Conservation (phyloP, 2,329 filamentous ascomycete genomes). For the Clonostachys byssicola region DNA sequence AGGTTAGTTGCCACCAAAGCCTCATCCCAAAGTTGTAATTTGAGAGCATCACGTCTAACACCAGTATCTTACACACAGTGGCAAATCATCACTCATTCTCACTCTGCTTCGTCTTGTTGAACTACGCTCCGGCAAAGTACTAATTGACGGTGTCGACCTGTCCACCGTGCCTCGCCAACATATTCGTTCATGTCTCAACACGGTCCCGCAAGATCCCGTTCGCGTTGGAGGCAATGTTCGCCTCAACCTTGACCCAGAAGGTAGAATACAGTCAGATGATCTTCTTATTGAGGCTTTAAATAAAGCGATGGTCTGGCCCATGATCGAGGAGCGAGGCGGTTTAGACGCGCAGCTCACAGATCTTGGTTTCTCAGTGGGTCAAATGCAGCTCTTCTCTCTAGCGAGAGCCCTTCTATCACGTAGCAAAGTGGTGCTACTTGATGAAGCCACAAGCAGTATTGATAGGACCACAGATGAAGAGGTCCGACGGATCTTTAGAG, state of each 20-base stretch:
- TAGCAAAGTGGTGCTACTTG: conserved; percentile 2
- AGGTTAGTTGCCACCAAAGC: conserved; percentile 7
- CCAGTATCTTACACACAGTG: conserved; percentile 12
- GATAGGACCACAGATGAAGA: conserved; percentile 18
- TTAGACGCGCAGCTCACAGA: conserved; percentile 27
- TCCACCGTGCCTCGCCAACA: conserved; percentile 25
- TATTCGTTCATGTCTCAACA: conserved; percentile 38
- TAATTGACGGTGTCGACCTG: conserved; percentile 34
- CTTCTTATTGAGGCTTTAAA: conserved; percentile 19
- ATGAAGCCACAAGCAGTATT: conserved; percentile 22
- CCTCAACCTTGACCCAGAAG: conserved; percentile 29
- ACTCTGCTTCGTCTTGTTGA: conserved; percentile 31
- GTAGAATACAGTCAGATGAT: conserved; percentile 15
- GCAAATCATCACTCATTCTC: conserved; percentile 32
- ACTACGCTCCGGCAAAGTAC: conserved; percentile 19
- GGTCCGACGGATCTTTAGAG: conserved; percentile 11
- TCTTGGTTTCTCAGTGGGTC: conserved; percentile 45
- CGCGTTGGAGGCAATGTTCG: conserved; percentile 35
- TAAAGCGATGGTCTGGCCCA: conserved; percentile 15
- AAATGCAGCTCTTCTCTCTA: conserved; percentile 57
- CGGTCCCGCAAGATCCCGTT: conserved; percentile 44
- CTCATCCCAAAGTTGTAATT: neutral
- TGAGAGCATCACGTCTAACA: conserved; percentile 7
- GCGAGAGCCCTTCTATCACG: conserved; percentile 47
- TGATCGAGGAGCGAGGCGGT: conserved; percentile 14